phyloP scores from a whole-genome alignment of 2,329 filamentous ascomycete genomes.

The Trichoderma oligosporum region DNA sequence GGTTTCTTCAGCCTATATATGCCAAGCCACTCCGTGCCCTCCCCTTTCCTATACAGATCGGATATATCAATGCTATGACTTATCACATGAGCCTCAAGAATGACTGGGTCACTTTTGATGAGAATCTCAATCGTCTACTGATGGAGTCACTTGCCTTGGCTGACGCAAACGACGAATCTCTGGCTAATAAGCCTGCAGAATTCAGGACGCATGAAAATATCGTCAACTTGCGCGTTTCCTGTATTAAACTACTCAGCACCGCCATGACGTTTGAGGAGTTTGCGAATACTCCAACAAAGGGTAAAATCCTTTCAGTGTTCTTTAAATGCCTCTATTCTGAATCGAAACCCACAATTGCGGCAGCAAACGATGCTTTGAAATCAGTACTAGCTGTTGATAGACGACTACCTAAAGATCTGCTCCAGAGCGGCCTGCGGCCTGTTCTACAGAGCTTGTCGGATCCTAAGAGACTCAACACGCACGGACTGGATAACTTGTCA shows the following conservation, averaged over 20 bases:
- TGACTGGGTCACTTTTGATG: conserved; percentile 87
- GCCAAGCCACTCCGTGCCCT: conserved; percentile 89
- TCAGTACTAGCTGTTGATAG: conserved; percentile 83
- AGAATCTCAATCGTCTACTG: conserved; percentile 81
- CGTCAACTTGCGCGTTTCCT: conserved; percentile 84
- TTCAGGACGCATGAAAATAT: conserved; percentile 96
- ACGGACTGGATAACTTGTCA: conserved; percentile 86
- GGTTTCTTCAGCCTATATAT: conserved; percentile 86
- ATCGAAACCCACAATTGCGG: conserved; percentile 86
- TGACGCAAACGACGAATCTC: conserved; percentile 87
- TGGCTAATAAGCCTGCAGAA: conserved; percentile 89
- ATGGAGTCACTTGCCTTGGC: conserved; percentile 92
- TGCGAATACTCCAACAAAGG: conserved; percentile 61
- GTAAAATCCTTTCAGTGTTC: conserved; percentile 85
- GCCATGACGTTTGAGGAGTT: conserved; percentile 94
- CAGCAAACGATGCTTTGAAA: conserved; percentile 85
- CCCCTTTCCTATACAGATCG: conserved; percentile 93
- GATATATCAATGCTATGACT: conserved; percentile 95
- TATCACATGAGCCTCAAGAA: conserved; percentile 88
- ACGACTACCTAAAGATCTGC: conserved; percentile 88
- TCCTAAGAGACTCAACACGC: conserved; percentile 80
- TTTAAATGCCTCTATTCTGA: conserved; percentile 97
- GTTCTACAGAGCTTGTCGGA: conserved; percentile 97
- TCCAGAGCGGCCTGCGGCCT: conserved; percentile 89
- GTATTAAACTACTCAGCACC: conserved; percentile 86